Evolutionary conservation across 2,329 filamentous ascomycete genomes (phyloP).

Genomic region (Phialophora tarda): DNA sequence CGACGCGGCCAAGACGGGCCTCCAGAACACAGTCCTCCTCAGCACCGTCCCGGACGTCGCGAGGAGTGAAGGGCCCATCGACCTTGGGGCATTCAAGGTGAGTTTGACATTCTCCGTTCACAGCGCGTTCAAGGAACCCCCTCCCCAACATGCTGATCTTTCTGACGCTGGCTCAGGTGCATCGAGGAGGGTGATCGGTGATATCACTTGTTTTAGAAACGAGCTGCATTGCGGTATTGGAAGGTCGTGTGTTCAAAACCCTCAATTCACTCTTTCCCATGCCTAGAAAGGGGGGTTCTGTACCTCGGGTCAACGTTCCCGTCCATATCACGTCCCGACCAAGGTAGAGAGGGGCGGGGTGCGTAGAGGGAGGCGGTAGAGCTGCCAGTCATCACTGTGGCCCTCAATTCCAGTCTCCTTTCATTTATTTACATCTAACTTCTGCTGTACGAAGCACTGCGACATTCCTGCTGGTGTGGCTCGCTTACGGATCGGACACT

Average conservation of each 20-base stretch:
- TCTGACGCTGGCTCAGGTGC: background rate
- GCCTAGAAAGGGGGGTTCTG: background rate
- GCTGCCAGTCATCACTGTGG: background rate
- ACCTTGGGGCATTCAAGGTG: background rate
- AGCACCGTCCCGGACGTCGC: background rate
- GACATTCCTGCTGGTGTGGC: background rate
- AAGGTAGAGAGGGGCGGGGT: background rate
- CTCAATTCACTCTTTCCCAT: background rate
- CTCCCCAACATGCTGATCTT: background rate
- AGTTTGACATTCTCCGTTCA: background rate
- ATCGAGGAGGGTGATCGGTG: background rate
- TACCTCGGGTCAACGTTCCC: background rate
- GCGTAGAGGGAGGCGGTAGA: background rate
- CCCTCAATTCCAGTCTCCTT: background rate
- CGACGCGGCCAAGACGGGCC: constrained; percentile 2
- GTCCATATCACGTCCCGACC: background rate
- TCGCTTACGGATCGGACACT: background rate
- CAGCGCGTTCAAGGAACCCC: background rate
- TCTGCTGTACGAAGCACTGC: background rate
- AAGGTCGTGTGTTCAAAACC: background rate
- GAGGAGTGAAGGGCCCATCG: constrained; percentile 5
- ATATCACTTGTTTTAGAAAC: background rate
- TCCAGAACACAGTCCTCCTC: background rate
- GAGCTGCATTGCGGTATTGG: background rate
- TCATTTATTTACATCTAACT: background rate